Conservation (phyloP, 2,329 filamentous ascomycete species). For the Cladosporium colombiae region DNA sequence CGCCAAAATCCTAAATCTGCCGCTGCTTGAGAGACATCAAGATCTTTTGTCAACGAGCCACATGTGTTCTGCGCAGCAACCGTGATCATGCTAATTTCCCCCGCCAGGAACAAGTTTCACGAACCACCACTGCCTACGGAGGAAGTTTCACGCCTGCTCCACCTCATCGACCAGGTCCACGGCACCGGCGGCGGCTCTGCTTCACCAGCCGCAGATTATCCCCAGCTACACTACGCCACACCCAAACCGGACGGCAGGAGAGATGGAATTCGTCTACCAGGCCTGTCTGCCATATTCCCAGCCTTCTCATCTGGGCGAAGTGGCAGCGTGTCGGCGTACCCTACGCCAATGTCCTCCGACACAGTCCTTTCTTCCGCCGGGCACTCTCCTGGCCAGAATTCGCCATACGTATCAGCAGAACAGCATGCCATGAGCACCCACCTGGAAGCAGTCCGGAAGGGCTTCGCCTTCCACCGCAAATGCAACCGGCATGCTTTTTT, state of each 20-base stretch:
- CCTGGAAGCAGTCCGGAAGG: constrained; percentile 3
- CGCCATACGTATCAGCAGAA: constrained; percentile 7
- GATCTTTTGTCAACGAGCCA: background rate
- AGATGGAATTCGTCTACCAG: constrained; percentile 2
- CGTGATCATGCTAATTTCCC: background rate
- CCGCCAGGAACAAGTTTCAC: background rate
- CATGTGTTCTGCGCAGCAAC: background rate
- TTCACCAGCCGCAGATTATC: background rate
- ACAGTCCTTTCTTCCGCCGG: background rate
- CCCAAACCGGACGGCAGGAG: background rate
- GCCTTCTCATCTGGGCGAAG: background rate
- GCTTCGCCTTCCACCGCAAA: constrained; percentile 13
- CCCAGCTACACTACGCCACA: background rate
- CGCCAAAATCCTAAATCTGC: background rate
- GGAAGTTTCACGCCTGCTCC: constrained; percentile 3
- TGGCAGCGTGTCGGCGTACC: background rate
- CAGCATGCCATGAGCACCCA: constrained; percentile 4
- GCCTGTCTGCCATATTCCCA: constrained; percentile 5
- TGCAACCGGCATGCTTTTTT: constrained; percentile 2
- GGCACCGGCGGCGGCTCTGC: background rate
- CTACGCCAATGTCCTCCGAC: constrained; percentile 4
- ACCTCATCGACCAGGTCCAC: constrained; percentile 4
- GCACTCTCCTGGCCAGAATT: background rate
- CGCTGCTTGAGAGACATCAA: background rate
- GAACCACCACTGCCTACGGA: background rate